A percentile compares a stretch with the other conserved stretches of the same genome.
These are phyloP conservation scores for Yamadazyma songkhlaensis DNA, from an alignment of 1,139 yeast genomes.

Conservation along the genomic window DNA sequence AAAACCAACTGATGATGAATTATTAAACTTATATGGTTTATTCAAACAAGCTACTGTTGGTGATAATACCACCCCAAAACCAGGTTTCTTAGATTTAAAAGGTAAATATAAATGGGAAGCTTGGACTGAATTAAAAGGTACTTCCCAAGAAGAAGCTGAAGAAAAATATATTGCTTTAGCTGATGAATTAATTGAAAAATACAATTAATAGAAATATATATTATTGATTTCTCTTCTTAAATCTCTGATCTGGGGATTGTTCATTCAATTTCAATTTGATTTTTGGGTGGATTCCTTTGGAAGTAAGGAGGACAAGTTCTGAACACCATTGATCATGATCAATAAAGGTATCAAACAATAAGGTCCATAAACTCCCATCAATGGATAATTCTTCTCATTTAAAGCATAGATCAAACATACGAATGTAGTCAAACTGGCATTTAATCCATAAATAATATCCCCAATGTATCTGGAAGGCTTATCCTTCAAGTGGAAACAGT, in stretches of 20 bases:
- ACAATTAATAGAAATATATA: slow-evolving; percentile 16
- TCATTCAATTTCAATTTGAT: too few relatives aligned
- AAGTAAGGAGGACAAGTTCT: too few relatives aligned
- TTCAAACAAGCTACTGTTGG: slow-evolving; percentile 98
- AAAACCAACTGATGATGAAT: slow-evolving; percentile 84
- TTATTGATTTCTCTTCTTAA: background rate
- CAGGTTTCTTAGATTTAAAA: slow-evolving; percentile 87
- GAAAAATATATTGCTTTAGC: slow-evolving; percentile 74
- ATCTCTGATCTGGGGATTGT: too few relatives aligned
- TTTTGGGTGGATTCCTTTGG: too few relatives aligned
- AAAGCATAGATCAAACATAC: slow-evolving; percentile 55
- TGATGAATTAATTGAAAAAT: slow-evolving; percentile 58
- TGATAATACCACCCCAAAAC: slow-evolving; percentile 80
- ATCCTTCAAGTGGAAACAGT: slow-evolving; percentile 15
- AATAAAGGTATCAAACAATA: slow-evolving; percentile 62
- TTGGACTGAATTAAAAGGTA: slow-evolving; percentile 88
- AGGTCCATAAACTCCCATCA: slow-evolving; percentile 59
- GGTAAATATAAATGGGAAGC: slow-evolving; percentile 98
- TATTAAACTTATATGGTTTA: slow-evolving; percentile 79
- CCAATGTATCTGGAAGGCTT: slow-evolving; percentile 37
- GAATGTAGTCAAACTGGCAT: slow-evolving; percentile 71
- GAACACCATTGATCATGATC: slow-evolving; percentile 46
- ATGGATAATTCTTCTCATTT: slow-evolving; percentile 31
- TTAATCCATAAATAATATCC: slow-evolving; percentile 68
- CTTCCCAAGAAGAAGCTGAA: slow-evolving; percentile 89